Evolutionary conservation across 73 alveolate genomes (phyloP).

Genomic region (Stentor coeruleus): DNA sequence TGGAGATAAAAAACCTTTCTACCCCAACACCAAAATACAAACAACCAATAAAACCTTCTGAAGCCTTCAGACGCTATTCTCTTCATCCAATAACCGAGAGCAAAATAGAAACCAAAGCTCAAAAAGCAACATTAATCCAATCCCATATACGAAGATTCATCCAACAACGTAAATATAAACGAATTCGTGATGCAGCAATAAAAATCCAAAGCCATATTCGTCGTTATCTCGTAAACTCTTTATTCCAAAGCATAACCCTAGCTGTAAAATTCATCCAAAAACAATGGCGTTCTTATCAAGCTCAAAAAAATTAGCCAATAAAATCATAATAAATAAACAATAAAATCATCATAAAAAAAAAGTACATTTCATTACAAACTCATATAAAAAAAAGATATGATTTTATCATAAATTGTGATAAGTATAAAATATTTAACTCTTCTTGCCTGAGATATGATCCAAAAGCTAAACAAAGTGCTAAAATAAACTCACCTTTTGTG

Average conservation of each 20-base stretch:
- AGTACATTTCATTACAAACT: too few species aligned
- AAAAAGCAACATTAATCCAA: constrained; percentile 1
- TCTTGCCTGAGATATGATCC: too few species aligned
- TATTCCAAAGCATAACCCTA: neutral
- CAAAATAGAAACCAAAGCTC: neutral
- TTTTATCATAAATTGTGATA: too few species aligned
- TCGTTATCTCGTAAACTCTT: neutral
- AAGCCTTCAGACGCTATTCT: too few species aligned
- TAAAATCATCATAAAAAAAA: too few species aligned
- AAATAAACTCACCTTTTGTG: constrained; percentile 58
- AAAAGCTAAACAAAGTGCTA: constrained; percentile 32
- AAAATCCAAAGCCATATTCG: constrained; percentile 3
- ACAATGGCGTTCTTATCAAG: neutral
- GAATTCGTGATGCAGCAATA: neutral
- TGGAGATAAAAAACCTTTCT: neutral
- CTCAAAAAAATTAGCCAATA: neutral
- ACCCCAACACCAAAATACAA: neutral
- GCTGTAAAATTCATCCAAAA: constrained; percentile 14
- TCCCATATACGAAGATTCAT: constrained; percentile 7
- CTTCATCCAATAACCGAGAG: neutral
- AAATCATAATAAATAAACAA: too few species aligned
- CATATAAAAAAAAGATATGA: too few species aligned
- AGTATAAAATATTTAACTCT: too few species aligned
- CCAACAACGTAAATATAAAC: neutral
- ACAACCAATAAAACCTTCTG: neutral